Conservation (phyloP, 2,329 filamentous ascomycete species). For the Helminthosporium solani region DNA sequence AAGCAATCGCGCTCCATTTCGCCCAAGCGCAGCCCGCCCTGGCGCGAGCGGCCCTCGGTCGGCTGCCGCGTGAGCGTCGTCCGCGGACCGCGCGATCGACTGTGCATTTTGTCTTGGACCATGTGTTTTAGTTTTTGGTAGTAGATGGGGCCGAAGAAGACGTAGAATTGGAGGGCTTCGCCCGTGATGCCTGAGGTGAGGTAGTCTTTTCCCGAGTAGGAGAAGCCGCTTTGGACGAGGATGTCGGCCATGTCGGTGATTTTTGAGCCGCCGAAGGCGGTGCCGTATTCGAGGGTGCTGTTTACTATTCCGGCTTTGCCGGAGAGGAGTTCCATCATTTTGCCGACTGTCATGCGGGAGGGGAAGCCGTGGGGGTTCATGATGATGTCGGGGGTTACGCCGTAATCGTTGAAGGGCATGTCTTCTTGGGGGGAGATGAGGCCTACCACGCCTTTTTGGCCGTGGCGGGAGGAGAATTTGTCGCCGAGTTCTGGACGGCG, state of each 20-base stretch:
- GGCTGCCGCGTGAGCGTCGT: conserved; percentile 93
- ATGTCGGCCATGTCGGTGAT: conserved; percentile 87
- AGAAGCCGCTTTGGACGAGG: conserved; percentile 85
- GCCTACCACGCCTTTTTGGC: conserved; percentile 95
- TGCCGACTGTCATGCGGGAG: conserved; percentile 98
- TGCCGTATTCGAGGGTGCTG: conserved; percentile 87
- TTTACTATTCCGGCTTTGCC: conserved; percentile 89
- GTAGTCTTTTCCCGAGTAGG: conserved; percentile 95
- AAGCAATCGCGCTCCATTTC: conserved; percentile 99
- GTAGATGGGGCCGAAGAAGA: conserved; percentile 98
- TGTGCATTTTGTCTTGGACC: conserved; percentile 99
- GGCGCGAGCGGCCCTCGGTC: conserved; percentile 89
- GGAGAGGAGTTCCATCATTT: conserved; percentile 91
- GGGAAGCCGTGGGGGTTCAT: conserved; percentile 99
- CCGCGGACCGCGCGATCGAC: conserved; percentile 81
- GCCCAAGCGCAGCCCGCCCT: conserved; percentile 88
- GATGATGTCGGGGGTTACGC: conserved; percentile 96
- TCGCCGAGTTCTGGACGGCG: conserved; percentile 92
- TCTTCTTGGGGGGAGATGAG: conserved; percentile 97
- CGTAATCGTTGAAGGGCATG: conserved; percentile 90
- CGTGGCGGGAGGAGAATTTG: conserved; percentile 98
- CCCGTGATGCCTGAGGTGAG: conserved; percentile 94
- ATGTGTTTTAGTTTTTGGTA: conserved; percentile 99
- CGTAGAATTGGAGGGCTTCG: conserved; percentile 89
- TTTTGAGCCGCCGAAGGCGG: conserved; percentile 77